Conservation (phyloP, 148 eudicot species). For the Rhododendron ovatum region DNA sequence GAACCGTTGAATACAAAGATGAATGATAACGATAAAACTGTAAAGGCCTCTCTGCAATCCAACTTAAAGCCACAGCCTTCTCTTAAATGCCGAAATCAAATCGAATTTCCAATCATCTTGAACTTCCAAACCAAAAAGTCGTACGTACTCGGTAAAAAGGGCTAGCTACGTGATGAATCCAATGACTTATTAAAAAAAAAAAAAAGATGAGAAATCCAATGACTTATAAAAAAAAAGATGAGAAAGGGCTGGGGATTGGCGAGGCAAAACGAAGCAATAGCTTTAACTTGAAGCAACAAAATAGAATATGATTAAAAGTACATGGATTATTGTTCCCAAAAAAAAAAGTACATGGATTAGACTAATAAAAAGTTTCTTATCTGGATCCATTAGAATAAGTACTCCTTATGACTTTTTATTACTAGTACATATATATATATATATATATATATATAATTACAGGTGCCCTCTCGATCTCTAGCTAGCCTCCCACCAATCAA, state of each 20-base stretch:
- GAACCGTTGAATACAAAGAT: too few species aligned
- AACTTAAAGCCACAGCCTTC: too few species aligned
- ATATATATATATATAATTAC: neutral
- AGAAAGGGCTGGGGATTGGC: neutral
- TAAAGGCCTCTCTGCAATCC: accelerated
- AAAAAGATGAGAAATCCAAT: neutral
- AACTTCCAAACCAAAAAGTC: neutral
- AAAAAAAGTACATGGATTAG: neutral
- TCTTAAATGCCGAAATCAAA: neutral
- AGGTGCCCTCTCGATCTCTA: neutral
- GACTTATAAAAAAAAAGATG: neutral
- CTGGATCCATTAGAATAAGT: neutral
- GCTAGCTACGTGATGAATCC: neutral
- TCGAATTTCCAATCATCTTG: neutral
- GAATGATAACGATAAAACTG: too few species aligned
- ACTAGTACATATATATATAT: neutral
- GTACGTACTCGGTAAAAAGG: neutral
- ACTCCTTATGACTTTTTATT: neutral
- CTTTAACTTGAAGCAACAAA: neutral
- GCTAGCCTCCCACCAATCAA: neutral
- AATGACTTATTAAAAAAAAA: neutral
- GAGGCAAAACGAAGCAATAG: neutral
- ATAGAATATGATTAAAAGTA: too few species aligned
- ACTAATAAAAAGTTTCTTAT: neutral
- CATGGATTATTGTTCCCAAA: too few species aligned